Evolutionary conservation across 2,329 filamentous ascomycete species (phyloP).

Genomic region (Blumeria graminis): DNA sequence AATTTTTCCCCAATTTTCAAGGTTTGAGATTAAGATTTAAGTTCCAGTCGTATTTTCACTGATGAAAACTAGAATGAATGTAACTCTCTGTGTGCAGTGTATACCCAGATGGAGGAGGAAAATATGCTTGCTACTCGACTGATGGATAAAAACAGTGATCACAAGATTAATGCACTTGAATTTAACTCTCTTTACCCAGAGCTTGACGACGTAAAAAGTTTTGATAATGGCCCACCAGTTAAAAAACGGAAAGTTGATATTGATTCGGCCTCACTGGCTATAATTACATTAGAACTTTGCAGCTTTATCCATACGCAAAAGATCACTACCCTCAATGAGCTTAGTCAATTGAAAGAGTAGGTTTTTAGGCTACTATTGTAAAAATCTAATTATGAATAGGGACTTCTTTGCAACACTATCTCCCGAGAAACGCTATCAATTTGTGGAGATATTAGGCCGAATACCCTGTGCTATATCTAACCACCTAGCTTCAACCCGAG

Average conservation of each 20-base stretch:
- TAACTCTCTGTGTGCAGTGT: background rate
- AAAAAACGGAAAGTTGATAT: conserved; percentile 16
- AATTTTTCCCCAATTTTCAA: conserved; percentile 10
- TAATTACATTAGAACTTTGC: conserved; percentile 16
- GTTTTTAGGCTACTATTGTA: conserved; percentile 11
- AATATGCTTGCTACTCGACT: too few relatives aligned
- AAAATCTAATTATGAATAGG: conserved; percentile 11
- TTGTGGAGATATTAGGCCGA: conserved; percentile 29
- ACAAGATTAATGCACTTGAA: too few relatives aligned
- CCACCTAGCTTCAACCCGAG: conserved; percentile 16
- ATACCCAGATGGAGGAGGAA: too few relatives aligned
- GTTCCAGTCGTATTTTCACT: background rate
- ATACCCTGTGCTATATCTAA: conserved; percentile 30
- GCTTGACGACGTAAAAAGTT: background rate
- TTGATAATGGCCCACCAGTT: conserved; percentile 5
- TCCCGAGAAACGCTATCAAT: conserved; percentile 25
- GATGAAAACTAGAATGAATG: background rate
- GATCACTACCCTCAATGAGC: conserved; percentile 16
- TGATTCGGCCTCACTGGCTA: conserved; percentile 8
- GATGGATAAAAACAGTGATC: too few relatives aligned
- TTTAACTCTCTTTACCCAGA: too few relatives aligned
- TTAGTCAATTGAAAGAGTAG: conserved; percentile 25
- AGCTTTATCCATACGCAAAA: conserved; percentile 16
- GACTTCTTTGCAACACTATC: conserved; percentile 21
- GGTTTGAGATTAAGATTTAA: conserved; percentile 5